Percentiles rank a stretch among this genome's conserved stretches.
phyloP scores from a whole-genome alignment of 768 basidiomycete species.

The Lactifluus volemus region DNA sequence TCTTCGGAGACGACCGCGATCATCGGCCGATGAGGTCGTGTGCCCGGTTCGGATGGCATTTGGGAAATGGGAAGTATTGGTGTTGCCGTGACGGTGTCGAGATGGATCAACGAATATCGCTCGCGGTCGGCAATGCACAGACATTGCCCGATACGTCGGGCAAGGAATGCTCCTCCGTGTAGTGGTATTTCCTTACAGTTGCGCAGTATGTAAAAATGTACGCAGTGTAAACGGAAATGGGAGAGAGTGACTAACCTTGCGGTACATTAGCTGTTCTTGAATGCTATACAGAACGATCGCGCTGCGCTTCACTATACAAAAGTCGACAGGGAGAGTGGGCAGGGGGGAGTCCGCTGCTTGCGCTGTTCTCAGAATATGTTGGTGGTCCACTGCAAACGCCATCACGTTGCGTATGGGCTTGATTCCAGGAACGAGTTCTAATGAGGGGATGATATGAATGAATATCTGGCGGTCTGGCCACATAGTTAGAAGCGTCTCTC shows the following conservation, averaged over 20 bases:
- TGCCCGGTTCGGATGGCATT: slow-evolving; percentile 32
- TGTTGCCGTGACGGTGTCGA: slow-evolving; percentile 59
- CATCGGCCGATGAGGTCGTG: slow-evolving; percentile 46
- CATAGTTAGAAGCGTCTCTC: slow-evolving; percentile 1
- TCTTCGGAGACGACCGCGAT: slow-evolving; percentile 67
- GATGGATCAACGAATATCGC: slow-evolving; percentile 71
- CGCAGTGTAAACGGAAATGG: background rate
- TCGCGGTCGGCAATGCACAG: slow-evolving; percentile 70
- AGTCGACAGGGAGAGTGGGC: slow-evolving; percentile 47
- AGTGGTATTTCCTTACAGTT: slow-evolving; percentile 59
- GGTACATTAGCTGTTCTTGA: slow-evolving; percentile 52
- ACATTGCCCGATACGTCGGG: slow-evolving; percentile 50
- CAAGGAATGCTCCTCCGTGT: slow-evolving; percentile 46
- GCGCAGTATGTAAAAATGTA: background rate
- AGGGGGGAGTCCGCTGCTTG: slow-evolving; percentile 31
- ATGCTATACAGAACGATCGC: slow-evolving; percentile 56
- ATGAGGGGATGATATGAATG: slow-evolving; percentile 72
- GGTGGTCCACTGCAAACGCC: slow-evolving; percentile 76
- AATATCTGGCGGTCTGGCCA: slow-evolving; percentile 51
- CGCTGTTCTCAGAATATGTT: slow-evolving; percentile 46
- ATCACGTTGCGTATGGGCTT: slow-evolving; percentile 77
- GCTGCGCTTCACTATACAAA: slow-evolving; percentile 64
- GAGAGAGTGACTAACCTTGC: slow-evolving; percentile 39
- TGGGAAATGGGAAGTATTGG: slow-evolving; percentile 78
- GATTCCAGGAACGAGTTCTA: slow-evolving; percentile 62